Evolutionary conservation across 495 filamentous ascomycete species (phyloP).

Genomic region (Penicillium parvum): DNA sequence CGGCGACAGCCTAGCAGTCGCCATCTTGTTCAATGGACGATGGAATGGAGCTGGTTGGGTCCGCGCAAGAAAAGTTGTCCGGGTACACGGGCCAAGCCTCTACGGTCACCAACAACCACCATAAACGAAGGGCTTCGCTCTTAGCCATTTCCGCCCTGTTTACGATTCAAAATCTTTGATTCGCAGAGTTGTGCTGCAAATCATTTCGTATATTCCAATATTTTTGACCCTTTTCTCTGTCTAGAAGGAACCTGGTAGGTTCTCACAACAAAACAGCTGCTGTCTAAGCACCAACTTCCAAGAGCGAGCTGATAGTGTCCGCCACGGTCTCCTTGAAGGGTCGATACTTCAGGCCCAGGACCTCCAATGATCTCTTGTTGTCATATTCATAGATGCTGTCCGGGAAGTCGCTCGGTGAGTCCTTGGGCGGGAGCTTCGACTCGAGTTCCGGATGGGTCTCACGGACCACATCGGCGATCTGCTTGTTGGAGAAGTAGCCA

Average conservation of each 20-base stretch:
- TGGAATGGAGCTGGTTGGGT: slow-evolving; percentile 16
- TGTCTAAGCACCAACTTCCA: slow-evolving; percentile 39
- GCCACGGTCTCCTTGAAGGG: slow-evolving; percentile 50
- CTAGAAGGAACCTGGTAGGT: no score
- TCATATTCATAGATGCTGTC: slow-evolving; percentile 43
- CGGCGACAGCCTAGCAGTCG: slow-evolving; percentile 49
- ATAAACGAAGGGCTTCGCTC: slow-evolving; percentile 2
- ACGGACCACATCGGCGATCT: slow-evolving; percentile 58
- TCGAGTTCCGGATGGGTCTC: slow-evolving; percentile 63
- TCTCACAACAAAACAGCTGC: background rate
- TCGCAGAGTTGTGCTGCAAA: no score
- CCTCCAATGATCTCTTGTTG: slow-evolving; percentile 50
- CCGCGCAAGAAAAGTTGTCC: slow-evolving; percentile 38
- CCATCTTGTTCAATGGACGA: slow-evolving; percentile 39
- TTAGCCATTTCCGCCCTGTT: background rate
- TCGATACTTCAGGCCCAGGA: slow-evolving; percentile 56
- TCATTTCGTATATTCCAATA: no score
- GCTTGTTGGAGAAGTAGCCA: slow-evolving; percentile 61
- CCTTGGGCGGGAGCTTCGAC: slow-evolving; percentile 52
- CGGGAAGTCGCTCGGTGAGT: slow-evolving; percentile 36
- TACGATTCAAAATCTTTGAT: background rate
- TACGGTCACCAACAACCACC: slow-evolving; percentile 17
- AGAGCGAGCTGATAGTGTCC: slow-evolving; percentile 53
- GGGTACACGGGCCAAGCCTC: slow-evolving; percentile 15
- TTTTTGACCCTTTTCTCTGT: no score